phyloP scores from a whole-genome alignment of 2,329 filamentous ascomycete species.

The Alternaria sp. region DNA sequence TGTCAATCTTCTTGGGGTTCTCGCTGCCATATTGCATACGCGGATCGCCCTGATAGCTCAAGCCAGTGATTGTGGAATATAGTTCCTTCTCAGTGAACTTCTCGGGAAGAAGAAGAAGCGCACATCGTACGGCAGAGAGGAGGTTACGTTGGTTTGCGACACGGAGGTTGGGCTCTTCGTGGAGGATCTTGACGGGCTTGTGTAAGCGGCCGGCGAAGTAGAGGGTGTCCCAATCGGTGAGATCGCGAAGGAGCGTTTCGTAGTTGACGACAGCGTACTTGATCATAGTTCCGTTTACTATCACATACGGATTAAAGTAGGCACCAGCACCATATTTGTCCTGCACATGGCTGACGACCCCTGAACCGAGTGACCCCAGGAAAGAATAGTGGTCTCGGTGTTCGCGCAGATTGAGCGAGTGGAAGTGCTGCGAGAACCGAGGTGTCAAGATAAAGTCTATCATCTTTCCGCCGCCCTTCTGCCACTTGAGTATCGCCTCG shows the following conservation, averaged over 20 bases:
- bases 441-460: conserved; percentile 99
- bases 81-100: conserved; percentile 86
- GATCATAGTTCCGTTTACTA: conserved; percentile 92
- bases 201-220: conserved; percentile 97
- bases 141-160: conserved; percentile 96
- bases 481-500: conserved; percentile 80
- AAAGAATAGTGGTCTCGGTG: conserved; percentile 93
- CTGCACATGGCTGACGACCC: conserved; percentile 83
- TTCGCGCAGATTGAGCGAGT: conserved; percentile 87
- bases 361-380: conserved; percentile 83
- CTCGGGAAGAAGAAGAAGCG: conserved; percentile 83
- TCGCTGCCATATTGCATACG: conserved; percentile 92
- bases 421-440: conserved; percentile 94
- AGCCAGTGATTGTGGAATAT: conserved; percentile 88
- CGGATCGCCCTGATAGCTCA: conserved; percentile 96
- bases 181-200: conserved; percentile 96
- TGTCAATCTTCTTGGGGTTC: conserved; percentile 88
- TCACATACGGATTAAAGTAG: conserved; percentile 97
- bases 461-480: conserved; percentile 91
- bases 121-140: conserved; percentile 87
- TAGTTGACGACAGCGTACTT: conserved; percentile 98
- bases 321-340: conserved; percentile 90
- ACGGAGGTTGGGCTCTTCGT: conserved; percentile 90
- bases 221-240: conserved; percentile 90
- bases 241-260: conserved; percentile 84